phyloP scores from a whole-genome alignment of 768 basidiomycete species.

The Russula sp. region DNA sequence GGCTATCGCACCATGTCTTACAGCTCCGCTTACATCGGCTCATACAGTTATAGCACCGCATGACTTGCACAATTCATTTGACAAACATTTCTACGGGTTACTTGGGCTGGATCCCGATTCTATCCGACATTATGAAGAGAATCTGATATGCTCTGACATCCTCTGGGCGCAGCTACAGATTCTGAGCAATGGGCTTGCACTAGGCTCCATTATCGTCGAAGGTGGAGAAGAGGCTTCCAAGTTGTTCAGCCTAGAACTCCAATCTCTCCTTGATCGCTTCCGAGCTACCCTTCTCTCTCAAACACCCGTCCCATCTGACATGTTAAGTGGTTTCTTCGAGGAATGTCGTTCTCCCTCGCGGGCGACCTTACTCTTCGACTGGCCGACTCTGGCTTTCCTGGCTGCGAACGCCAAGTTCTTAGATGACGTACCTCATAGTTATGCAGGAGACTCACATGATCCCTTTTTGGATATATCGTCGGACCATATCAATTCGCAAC shows the following conservation, averaged over 20 bases:
- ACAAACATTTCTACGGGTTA: conserved; percentile 42
- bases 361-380: conserved; percentile 56
- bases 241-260: conserved; percentile 22
- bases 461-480: conserved; percentile 40
- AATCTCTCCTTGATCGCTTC: conserved; percentile 41
- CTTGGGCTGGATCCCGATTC: conserved; percentile 41
- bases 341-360: conserved; percentile 39
- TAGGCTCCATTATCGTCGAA: conserved; percentile 56
- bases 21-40: conserved; percentile 33
- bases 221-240: conserved; percentile 11
- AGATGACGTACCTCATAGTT: conserved; percentile 3
- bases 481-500: conserved; percentile 24
- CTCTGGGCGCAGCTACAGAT: conserved; percentile 65
- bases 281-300: conserved; percentile 43
- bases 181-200: conserved; percentile 54
- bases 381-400: conserved; percentile 57
- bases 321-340: conserved; percentile 46
- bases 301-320: conserved; percentile 36
- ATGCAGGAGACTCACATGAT: conserved; percentile 31
- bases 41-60: conserved; percentile 47
- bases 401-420: conserved; percentile 46
- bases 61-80: conserved; percentile 49
- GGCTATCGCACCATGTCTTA: conserved; percentile 35
- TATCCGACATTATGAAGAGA: conserved; percentile 53
- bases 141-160: conserved; percentile 50